Percentiles rank a stretch among this genome's conserved stretches.
Evolutionary conservation across 176 grass and related monocot genomes (phyloP).

Genomic region (Carex parvula): DNA sequence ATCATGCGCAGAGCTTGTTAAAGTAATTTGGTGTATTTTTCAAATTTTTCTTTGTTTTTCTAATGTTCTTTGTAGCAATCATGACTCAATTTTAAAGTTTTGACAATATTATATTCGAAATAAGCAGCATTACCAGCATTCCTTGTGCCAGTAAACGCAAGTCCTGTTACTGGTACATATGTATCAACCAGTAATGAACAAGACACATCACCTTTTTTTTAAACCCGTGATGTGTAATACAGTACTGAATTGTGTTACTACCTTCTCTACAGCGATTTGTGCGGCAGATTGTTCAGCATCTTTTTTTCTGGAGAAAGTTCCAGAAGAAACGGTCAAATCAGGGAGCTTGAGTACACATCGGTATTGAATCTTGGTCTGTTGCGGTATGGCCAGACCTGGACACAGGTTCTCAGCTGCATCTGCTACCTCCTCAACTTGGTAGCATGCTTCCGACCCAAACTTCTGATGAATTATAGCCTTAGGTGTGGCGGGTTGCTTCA

Average conservation of each 20-base stretch:
- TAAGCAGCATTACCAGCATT: background rate
- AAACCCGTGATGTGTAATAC: background rate
- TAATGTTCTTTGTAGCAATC: constrained; percentile 6
- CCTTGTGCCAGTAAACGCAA: background rate
- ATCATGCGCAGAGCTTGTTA: constrained; percentile 9
- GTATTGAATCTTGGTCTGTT: constrained; percentile 54
- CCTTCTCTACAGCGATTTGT: constrained; percentile 86
- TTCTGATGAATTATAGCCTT: constrained; percentile 89
- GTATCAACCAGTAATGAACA: background rate
- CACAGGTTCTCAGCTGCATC: constrained; percentile 50
- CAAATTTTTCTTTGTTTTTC: background rate
- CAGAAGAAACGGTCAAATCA: constrained; percentile 62
- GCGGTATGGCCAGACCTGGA: constrained; percentile 63
- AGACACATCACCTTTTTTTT: background rate
- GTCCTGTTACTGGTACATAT: background rate
- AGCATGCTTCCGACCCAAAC: constrained; percentile 50
- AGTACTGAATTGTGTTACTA: constrained; percentile 18
- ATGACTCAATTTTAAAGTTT: background rate
- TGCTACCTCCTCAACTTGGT: constrained; percentile 60
- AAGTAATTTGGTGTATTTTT: background rate
- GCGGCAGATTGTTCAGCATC: constrained; percentile 89
- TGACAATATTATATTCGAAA: background rate
- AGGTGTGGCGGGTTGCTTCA: constrained; percentile 42
- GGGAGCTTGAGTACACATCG: constrained; percentile 64
- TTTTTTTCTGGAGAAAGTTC: constrained; percentile 70